Percentiles rank a stretch among this genome's conserved stretches.
These are phyloP conservation scores for Pythium aristosporum DNA, from an alignment of 352 stramenopile genomes.

Conservation along the genomic window DNA sequence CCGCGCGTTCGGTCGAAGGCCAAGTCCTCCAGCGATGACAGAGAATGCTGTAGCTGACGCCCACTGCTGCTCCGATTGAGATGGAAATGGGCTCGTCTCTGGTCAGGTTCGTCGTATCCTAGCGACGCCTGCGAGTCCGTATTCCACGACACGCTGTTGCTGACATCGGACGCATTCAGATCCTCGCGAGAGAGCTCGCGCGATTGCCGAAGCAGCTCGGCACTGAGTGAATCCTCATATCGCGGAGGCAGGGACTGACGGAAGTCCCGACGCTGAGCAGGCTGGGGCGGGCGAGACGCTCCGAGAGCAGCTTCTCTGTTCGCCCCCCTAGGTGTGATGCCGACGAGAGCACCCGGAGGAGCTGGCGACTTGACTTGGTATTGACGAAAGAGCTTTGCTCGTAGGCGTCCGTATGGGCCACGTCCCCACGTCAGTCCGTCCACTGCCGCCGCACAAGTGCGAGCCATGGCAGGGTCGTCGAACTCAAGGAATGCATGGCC, in stretches of 20 bases:
- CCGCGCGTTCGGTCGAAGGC: slow-evolving; percentile 13
- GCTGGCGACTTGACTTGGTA: slow-evolving; percentile 73
- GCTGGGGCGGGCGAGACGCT: background rate
- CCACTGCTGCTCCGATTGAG: slow-evolving; percentile 1
- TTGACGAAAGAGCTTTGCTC: slow-evolving; percentile 73
- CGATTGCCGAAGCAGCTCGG: slow-evolving; percentile 19
- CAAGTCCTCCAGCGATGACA: slow-evolving; percentile 22
- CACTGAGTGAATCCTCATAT: slow-evolving; percentile 5
- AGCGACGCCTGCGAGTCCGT: slow-evolving; percentile 23
- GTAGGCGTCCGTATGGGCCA: slow-evolving; percentile 58
- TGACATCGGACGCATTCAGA: slow-evolving; percentile 21
- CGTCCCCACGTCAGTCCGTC: slow-evolving; percentile 75
- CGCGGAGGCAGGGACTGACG: background rate
- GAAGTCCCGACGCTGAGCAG: background rate
- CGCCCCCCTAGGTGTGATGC: background rate
- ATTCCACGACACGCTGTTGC: slow-evolving; percentile 27
- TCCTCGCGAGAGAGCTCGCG: slow-evolving; percentile 27
- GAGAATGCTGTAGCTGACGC: slow-evolving; percentile 12
- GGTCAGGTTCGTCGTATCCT: slow-evolving; percentile 16
- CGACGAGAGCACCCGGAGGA: background rate
- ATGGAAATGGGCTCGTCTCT: slow-evolving; percentile 1
- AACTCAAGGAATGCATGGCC: slow-evolving; percentile 86
- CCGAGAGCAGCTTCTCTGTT: background rate
- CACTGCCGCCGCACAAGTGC: slow-evolving; percentile 47
- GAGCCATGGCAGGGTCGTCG: slow-evolving; percentile 64